Base-by-base conservation (phyloP, 371 early-diverging fungal species). In the Rhizopus stolonifer region DNA sequence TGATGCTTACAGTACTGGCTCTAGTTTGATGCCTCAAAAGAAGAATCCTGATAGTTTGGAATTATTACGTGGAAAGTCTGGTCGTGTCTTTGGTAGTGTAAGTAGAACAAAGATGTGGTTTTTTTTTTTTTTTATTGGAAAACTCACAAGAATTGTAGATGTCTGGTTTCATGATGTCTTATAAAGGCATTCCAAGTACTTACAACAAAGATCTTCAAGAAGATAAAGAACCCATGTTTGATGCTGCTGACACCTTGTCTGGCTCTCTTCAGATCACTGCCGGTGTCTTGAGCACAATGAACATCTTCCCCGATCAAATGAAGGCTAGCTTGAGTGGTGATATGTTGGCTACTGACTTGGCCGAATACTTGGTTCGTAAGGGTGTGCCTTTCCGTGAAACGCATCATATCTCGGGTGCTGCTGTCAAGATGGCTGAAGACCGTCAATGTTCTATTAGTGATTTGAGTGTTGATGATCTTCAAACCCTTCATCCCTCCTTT, bases 141-240 rank as follows among this genome's bases (percentile, higher is more conserved):
- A n/a, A n/a, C n/a, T n/a, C n/a, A n/a, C n/a, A n/a, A n/a, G n/a
- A n/a, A n/a, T 19, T 40, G 13, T 59, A 87, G 77, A 86, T 95
- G 91, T 67, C 90, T 46, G 96, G 95, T 10, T 95, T 98, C 69
- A 84, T 98, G 87, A 96, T 96, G 95, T 89, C 95, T 6, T 82
- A 91, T 82, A 96, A 96, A 80, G 96, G 96, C 10, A 78, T 94
- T 44, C 96, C 98, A 8, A 91, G 91, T 69, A 94, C 98, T 10
- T 98, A 98, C 79, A 98, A 98, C 84, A 96, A 96, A 78, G 98
- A 96, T 68, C 82, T 98, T 61, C 98, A 98, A 71, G 98, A 96
- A 74, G 98, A 96, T 71, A 98, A 98, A 78, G 96, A 96, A 66
- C 95, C 96, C 24, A 83, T 98, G 82, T 96, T 98, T 72, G 96